Evolutionary conservation across 2,329 filamentous ascomycete genomes (phyloP).

Genomic region (Neoscytalidium dimidiatum): DNA sequence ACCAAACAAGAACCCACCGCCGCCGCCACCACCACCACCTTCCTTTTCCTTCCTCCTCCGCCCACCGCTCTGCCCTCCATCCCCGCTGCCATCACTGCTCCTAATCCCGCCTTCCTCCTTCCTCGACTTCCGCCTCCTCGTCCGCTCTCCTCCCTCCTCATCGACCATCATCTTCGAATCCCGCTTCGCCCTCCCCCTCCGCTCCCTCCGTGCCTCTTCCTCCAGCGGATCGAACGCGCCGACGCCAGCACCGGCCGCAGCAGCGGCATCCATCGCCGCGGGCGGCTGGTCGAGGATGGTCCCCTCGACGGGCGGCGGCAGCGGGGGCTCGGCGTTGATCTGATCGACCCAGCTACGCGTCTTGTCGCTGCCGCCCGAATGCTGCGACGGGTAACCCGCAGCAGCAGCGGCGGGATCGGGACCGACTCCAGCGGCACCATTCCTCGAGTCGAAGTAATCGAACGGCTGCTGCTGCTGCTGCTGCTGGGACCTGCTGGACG

Average conservation of each 20-base stretch:
- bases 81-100: constrained; percentile 14
- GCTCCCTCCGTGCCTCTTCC: constrained; percentile 23
- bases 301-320: constrained; percentile 46
- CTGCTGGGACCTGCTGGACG: constrained; percentile 33
- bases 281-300: constrained; percentile 48
- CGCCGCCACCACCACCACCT: not conserved
- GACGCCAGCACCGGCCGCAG: constrained; percentile 16
- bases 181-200: constrained; percentile 7
- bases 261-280: not conserved
- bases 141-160: not conserved
- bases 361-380: constrained; percentile 45
- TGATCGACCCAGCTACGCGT: constrained; percentile 53
- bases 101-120: not conserved
- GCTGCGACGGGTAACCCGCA: constrained; percentile 33
- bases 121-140: not conserved
- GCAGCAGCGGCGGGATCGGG: constrained; percentile 19
- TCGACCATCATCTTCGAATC: constrained; percentile 16
- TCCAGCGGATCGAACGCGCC: constrained; percentile 32
- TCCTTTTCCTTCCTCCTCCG: not conserved
- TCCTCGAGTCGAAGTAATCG: constrained; percentile 49
- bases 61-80: not conserved
- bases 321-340: constrained; percentile 48
- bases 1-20: not conserved
- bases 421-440: constrained; percentile 23
- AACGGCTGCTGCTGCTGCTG: constrained; percentile 30